Evolutionary conservation across 129 eudicot genomes (phyloP), one percentile per base, ranked within the genome.

Genomic region (Heracleum sosnowskyi): DNA sequence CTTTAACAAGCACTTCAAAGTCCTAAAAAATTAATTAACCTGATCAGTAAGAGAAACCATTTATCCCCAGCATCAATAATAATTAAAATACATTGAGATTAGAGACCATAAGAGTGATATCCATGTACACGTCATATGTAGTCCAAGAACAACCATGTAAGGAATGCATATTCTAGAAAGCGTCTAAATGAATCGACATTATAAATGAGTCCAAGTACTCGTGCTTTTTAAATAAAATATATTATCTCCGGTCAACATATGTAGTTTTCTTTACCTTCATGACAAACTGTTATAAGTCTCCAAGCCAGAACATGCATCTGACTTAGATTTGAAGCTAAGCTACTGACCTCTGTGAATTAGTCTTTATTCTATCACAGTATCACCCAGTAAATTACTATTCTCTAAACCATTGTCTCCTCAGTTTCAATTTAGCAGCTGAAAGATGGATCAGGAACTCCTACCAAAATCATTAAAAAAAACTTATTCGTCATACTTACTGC

Each of bases 1-100:
- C 89, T 22, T 57, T 76, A 44, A 96, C 86, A 64, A 96, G 93
- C 40, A 82, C 90, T 78, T 90, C 97, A 49, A 96, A 96, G 62
- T 96, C 97, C 99, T 96, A 78, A 4, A 79, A 39, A 33, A 86
- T 68, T 41, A 3, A 29, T 36, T 20, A 7, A 13, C 60, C 33
- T 73, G 4, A 44, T 74, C 10, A 74, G 49, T 28, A 44, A 1
- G 45, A 41, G 33, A 2, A 37, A 74, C 17, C 4, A 42, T 37
- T 72, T 69, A 18, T 69, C 13, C 6, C 16, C 15, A 17, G 4
- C 74, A 69, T 18, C 31, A 35, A 9, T 36, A 35, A 5, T 18
- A 34, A 69, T 8, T 69, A 15, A 69, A 69, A 33, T 36, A 31
- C 22, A 31, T 64, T 28, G 2, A 26, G 15, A 10, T 15, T 31